A percentile compares a stretch with the other conserved stretches of the same genome.
phyloP scores from a whole-genome alignment of 2,329 filamentous ascomycete genomes.

The Scedosporium aurantiacum region DNA sequence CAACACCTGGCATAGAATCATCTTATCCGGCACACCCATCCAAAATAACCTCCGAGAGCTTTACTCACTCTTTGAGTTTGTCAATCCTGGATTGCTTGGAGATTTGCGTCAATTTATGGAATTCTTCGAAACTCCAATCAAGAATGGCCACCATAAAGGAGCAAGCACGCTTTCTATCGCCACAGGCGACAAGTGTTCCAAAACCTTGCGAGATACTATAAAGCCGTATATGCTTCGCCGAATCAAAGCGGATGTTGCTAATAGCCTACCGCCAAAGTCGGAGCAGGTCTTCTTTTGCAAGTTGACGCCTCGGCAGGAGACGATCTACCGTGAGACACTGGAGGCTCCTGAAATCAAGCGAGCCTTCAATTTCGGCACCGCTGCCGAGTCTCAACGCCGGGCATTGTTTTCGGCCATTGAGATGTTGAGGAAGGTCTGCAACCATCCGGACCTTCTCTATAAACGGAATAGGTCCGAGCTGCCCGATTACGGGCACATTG shows the following conservation, averaged over 20 bases:
- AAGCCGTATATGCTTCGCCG: constrained; percentile 87
- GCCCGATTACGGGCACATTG: constrained; percentile 58
- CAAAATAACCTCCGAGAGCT: constrained; percentile 93
- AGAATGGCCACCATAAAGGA: constrained; percentile 86
- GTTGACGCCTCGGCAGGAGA: constrained; percentile 46
- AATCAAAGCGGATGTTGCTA: constrained; percentile 85
- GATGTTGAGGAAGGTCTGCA: constrained; percentile 89
- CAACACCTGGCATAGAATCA: constrained; percentile 78
- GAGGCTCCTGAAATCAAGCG: constrained; percentile 10
- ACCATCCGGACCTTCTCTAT: constrained; percentile 77
- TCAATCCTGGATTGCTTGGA: constrained; percentile 90
- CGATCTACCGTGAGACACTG: constrained; percentile 9
- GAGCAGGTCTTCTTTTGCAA: constrained; percentile 96
- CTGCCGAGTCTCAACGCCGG: neutral
- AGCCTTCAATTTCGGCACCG: constrained; percentile 5
- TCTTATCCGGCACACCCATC: constrained; percentile 92
- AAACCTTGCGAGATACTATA: constrained; percentile 87
- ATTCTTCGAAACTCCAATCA: constrained; percentile 90
- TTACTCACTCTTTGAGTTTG: constrained; percentile 96
- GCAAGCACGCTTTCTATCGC: constrained; percentile 89
- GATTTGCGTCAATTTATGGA: constrained; percentile 75
- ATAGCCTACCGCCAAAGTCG: constrained; percentile 88
- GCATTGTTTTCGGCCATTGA: constrained; percentile 68
- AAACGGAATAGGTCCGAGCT: constrained; percentile 6
- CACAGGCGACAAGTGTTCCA: constrained; percentile 87